Percentiles rank a stretch among this genome's conserved stretches.
phyloP scores from a whole-genome alignment of 371 early-diverging fungal genomes.

The Mycotypha africana region DNA sequence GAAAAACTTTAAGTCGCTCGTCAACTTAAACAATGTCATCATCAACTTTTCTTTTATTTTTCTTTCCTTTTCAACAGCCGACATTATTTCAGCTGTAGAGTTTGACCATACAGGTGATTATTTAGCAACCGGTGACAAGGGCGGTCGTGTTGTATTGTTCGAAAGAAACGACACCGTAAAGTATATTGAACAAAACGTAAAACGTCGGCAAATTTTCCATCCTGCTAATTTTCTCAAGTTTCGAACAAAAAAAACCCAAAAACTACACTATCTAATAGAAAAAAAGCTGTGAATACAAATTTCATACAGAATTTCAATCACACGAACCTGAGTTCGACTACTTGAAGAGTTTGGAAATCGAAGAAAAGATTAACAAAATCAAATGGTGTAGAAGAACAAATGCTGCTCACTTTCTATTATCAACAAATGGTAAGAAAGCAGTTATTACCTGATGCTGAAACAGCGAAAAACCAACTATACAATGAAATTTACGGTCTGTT shows the following conservation, averaged over 20 bases:
- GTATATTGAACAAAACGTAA: neutral
- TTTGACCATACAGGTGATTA: conserved; percentile 91
- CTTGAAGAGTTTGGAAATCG: conserved; percentile 92
- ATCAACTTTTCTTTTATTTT: no score
- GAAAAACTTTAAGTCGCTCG: no score
- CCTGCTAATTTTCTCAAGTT: neutral
- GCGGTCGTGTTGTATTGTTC: conserved; percentile 88
- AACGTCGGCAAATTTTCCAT: neutral
- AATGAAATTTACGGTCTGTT: neutral
- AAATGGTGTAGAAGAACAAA: conserved; percentile 83
- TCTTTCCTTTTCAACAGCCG: conserved; percentile 71
- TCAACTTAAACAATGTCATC: no score
- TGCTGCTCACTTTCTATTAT: conserved; percentile 83
- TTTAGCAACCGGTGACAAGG: conserved; percentile 90
- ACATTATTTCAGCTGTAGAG: conserved; percentile 95
- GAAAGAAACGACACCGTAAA: conserved; percentile 62
- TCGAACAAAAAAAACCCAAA: no score
- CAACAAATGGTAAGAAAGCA: conserved; percentile 71
- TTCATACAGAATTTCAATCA: conserved; percentile 92
- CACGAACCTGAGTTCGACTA: conserved; percentile 97
- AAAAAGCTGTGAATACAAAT: conserved; percentile 89
- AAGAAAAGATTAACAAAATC: conserved; percentile 95
- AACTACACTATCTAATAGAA: conserved; percentile 49
- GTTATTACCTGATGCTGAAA: neutral
- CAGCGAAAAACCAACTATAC: neutral